Percentiles rank a stretch among this genome's conserved stretches.
Conservation (phyloP, 225 moss, liverwort and hornwort species). For the Pleurozium schreberi region DNA sequence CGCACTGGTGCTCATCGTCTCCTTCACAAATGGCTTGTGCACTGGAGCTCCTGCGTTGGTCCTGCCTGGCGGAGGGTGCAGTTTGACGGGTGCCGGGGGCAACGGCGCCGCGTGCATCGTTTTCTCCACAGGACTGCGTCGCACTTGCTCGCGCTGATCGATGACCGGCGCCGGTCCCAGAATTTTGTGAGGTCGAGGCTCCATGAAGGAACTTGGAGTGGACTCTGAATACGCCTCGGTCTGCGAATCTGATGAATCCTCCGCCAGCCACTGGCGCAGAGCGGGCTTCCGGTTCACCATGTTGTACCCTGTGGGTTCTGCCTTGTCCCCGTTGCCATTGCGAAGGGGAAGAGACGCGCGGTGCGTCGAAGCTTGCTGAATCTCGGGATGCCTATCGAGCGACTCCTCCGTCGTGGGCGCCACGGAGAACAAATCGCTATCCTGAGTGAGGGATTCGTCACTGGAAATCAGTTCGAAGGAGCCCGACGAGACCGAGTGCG, state of each 20-base stretch:
- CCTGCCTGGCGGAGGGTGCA: slow-evolving; percentile 5
- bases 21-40: neutral
- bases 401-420: slow-evolving; percentile 17
- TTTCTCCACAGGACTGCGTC: slow-evolving; percentile 1
- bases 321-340: neutral
- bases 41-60: neutral
- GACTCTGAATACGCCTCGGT: neutral
- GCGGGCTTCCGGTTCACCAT: slow-evolving; percentile 20
- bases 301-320: slow-evolving; percentile 5
- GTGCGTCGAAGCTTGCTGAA: neutral
- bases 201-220: neutral
- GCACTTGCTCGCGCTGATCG: neutral
- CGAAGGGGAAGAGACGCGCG: neutral
- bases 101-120: neutral
- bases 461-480: slow-evolving; percentile 1
- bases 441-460: slow-evolving; percentile 29
- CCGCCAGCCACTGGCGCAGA: slow-evolving; percentile 19
- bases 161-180: neutral
- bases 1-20: neutral
- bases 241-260: neutral
- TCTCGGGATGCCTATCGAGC: neutral
- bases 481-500: neutral
- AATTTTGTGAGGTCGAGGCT: neutral
- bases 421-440: slow-evolving; percentile 9
- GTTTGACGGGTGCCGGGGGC: neutral